A percentile compares a stretch with the other conserved stretches of the same genome.
Evolutionary conservation across 768 basidiomycete species (phyloP).

Genomic region (Tricholoma bakamatsutake): DNA sequence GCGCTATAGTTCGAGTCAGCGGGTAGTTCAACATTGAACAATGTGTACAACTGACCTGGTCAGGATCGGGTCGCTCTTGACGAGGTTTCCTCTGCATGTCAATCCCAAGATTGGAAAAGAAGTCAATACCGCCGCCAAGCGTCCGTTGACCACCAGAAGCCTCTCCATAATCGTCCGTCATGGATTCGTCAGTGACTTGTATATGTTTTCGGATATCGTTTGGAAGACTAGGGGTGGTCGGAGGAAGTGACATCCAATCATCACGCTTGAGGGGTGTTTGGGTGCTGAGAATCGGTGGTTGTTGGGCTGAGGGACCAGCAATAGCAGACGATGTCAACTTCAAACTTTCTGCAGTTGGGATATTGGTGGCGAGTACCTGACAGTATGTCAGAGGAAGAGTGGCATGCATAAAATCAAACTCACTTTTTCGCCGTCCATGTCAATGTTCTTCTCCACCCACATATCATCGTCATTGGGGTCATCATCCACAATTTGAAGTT

Average conservation of each 20-base stretch:
- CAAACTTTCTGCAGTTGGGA: conserved; percentile 71
- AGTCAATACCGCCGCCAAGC: conserved; percentile 64
- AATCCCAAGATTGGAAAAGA: conserved; percentile 84
- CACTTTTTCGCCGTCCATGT: conserved; percentile 71
- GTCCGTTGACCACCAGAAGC: conserved; percentile 37
- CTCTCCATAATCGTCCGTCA: conserved; percentile 66
- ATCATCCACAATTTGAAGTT: conserved; percentile 57
- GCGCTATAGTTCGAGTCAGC: conserved; percentile 31
- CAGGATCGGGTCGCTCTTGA: conserved; percentile 57
- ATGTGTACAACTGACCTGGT: conserved; percentile 46
- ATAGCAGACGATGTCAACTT: conserved; percentile 59
- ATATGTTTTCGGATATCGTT: conserved; percentile 17
- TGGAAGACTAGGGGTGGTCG: conserved; percentile 25
- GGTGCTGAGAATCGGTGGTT: conserved; percentile 42
- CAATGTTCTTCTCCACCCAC: conserved; percentile 88
- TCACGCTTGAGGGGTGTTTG: conserved; percentile 60
- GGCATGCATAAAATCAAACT: conserved; percentile 19
- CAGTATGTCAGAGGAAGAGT: conserved; percentile 8
- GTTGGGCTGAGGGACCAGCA: conserved; percentile 34
- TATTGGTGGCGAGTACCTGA: conserved; percentile 63
- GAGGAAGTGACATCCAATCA: conserved; percentile 81
- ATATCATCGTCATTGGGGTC: conserved; percentile 68
- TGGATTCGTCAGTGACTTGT: conserved; percentile 37
- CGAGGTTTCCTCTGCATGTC: conserved; percentile 60
- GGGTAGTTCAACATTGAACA: conserved; percentile 10